A percentile compares a stretch with the other conserved stretches of the same genome.
Evolutionary conservation across 2,329 filamentous ascomycete genomes (phyloP).

Genomic region (Amphichorda felina): DNA sequence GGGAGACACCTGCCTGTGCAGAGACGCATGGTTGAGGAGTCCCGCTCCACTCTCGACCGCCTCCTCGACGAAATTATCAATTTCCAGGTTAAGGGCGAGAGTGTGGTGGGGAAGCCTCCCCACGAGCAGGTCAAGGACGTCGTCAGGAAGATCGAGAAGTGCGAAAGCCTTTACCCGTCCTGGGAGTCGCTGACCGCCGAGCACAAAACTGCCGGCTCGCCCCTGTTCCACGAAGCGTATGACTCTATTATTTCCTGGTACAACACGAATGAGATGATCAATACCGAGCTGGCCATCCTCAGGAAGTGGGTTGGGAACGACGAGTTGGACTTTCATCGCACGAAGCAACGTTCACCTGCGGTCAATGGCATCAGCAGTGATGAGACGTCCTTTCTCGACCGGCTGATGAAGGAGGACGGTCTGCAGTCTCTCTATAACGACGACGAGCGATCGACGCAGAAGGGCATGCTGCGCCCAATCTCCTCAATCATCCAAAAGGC

Average conservation of each 20-base stretch:
- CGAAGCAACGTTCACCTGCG: slow-evolving; percentile 52
- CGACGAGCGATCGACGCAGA: slow-evolving; percentile 28
- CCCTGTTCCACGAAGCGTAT: slow-evolving; percentile 68
- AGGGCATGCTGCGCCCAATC: slow-evolving; percentile 76
- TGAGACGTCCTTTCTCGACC: slow-evolving; percentile 83
- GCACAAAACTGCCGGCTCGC: slow-evolving; percentile 66
- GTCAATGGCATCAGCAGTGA: slow-evolving; percentile 63
- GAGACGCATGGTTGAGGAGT: slow-evolving; percentile 78
- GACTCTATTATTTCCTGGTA: slow-evolving; percentile 91
- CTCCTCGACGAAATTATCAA: slow-evolving; percentile 79
- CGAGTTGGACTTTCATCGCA: slow-evolving; percentile 79
- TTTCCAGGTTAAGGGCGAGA: slow-evolving; percentile 89
- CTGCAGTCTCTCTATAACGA: slow-evolving; percentile 84
- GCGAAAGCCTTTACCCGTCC: slow-evolving; percentile 76
- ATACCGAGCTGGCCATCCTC: slow-evolving; percentile 80
- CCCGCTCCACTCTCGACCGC: slow-evolving; percentile 59
- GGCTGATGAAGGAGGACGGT: slow-evolving; percentile 90
- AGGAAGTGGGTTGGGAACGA: slow-evolving; percentile 96
- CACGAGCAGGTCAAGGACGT: slow-evolving; percentile 83
- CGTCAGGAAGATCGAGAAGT: slow-evolving; percentile 81
- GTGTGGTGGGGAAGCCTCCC: slow-evolving; percentile 79
- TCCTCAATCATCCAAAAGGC: slow-evolving; percentile 84
- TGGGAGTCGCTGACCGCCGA: slow-evolving; percentile 60
- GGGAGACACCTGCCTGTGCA: slow-evolving; percentile 78
- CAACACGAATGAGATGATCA: slow-evolving; percentile 94